A percentile compares a stretch with the other conserved stretches of the same genome.
Evolutionary conservation across 495 filamentous ascomycete genomes (phyloP).

Genomic region (Aspergillus campestris): DNA sequence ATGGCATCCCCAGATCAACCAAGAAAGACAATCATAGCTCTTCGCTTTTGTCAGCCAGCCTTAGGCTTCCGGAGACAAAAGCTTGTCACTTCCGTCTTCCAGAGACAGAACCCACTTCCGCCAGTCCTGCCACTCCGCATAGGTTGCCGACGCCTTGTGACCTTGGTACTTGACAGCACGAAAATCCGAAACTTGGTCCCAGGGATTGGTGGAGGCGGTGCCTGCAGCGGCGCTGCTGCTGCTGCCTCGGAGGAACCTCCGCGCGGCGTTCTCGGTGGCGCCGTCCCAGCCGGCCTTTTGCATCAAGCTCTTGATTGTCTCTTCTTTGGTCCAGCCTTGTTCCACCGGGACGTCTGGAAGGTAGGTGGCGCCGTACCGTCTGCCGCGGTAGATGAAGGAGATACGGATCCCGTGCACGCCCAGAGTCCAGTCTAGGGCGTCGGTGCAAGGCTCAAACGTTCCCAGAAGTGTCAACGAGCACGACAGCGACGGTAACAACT

Average conservation of each 20-base stretch:
- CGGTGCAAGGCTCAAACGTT: conserved; percentile 61
- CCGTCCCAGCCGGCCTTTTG: conserved; percentile 80
- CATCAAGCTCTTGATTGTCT: conserved; percentile 84
- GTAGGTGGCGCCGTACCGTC: conserved; percentile 66
- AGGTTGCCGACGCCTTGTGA: conserved; percentile 57
- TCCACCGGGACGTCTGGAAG: conserved; percentile 85
- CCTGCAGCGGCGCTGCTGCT: conserved; percentile 2
- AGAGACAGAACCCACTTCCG: conserved; percentile 56
- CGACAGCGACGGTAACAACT: conserved; percentile 60
- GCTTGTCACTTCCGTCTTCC: conserved; percentile 24
- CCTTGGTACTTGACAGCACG: conserved; percentile 76
- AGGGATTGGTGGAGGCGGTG: conserved; percentile 31
- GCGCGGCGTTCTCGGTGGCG: conserved; percentile 41
- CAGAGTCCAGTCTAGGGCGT: conserved; percentile 77
- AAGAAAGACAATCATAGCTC: background rate
- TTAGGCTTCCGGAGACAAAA: conserved; percentile 2
- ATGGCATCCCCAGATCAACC: background rate
- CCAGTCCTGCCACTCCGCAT: conserved; percentile 69
- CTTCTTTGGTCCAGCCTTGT: conserved; percentile 94
- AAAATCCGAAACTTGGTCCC: conserved; percentile 65
- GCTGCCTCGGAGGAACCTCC: conserved; percentile 27
- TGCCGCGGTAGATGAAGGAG: conserved; percentile 56
- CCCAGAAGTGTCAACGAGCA: conserved; percentile 68
- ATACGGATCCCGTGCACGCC: conserved; percentile 80
- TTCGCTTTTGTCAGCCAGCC: background rate